These are phyloP conservation scores for Cyberlindnera euphorbiae DNA, from an alignment of 805 yeast species.

Conservation along the genomic window DNA sequence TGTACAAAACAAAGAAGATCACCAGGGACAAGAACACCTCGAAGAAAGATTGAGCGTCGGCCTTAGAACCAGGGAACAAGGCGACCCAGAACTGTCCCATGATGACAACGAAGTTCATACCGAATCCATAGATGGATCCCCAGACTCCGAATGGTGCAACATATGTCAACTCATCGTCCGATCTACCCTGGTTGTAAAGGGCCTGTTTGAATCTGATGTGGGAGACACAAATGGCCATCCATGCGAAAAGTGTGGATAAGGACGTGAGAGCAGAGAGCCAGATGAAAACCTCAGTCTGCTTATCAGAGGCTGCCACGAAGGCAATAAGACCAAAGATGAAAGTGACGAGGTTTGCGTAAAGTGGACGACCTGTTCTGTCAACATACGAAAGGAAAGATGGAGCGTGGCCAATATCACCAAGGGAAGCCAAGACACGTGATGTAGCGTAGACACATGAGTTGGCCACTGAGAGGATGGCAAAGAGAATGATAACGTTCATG, in stretches of 20 bases:
- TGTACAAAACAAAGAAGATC: constrained; percentile 50
- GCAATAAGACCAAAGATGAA: constrained; percentile 53
- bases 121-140: constrained; percentile 62
- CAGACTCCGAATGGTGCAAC: constrained; percentile 60
- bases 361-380: constrained; percentile 65
- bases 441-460: constrained; percentile 68
- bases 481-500: constrained; percentile 62
- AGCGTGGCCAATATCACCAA: constrained; percentile 60
- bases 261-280: constrained; percentile 65
- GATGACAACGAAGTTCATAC: constrained; percentile 54
- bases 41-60: constrained; percentile 58
- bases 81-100: constrained; percentile 83
- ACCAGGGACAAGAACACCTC: constrained; percentile 60
- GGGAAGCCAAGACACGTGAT: constrained; percentile 59
- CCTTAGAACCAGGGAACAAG: constrained; percentile 55
- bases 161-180: constrained; percentile 57
- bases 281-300: constrained; percentile 50
- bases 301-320: constrained; percentile 50
- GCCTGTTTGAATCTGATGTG: constrained; percentile 65
- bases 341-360: constrained; percentile 48
- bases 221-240: constrained; percentile 55
- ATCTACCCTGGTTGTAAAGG: constrained; percentile 58
- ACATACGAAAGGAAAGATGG: constrained; percentile 56
- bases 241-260: constrained; percentile 54
- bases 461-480: constrained; percentile 66